Base-by-base conservation (phyloP, 768 basidiomycete species). In the Suillus americanus region DNA sequence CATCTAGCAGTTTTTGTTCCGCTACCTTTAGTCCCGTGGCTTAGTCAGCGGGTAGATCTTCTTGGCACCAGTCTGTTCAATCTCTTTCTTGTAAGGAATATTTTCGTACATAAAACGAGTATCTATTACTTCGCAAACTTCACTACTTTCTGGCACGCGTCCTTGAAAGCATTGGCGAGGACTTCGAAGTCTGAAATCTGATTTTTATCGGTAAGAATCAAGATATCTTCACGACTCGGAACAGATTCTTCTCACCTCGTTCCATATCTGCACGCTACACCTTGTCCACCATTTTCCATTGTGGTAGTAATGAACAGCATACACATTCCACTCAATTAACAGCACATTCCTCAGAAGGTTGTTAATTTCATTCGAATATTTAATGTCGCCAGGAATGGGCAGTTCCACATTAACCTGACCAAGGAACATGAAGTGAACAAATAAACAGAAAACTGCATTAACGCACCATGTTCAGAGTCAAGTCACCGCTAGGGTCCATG, bases 401-500 rank as follows among this genome's bases (percentile, higher is more conserved):
- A 83, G 73, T 46, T 71, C 75, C 61, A 83, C 80, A 25, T 80
- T 82, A 25, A 77, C 72, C 80, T 81, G n/a, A 43, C 45, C 16
- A 9, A 10, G 50, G 3, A n/a, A 35, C 37, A 18, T 48, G 7
- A 28, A 37, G 41, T 30, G 6, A 45, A 12, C 12, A 13, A 30
- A n/a, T 12, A 2, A 38, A 10, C 2, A 30, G 3, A 40, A n/a
- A 37, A 25, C 1, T 10, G 23, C 3, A 23, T 46, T 33, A 16
- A 73, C 67, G 3, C 35, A 91, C 91, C 91, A 95, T 93, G 67
- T 82, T 86, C 14, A 86, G 77, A 0, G 89, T 91, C 16, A 91
- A 74, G 64, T 87, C 85, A 3, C 80, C 80, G 1, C 78, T 76
- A 53, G 85, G 82, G 64, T 92, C 89, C 79, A 94, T 78, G 5